Conservation (phyloP, 2,329 filamentous ascomycete species). For the Phialocephala sp. region DNA sequence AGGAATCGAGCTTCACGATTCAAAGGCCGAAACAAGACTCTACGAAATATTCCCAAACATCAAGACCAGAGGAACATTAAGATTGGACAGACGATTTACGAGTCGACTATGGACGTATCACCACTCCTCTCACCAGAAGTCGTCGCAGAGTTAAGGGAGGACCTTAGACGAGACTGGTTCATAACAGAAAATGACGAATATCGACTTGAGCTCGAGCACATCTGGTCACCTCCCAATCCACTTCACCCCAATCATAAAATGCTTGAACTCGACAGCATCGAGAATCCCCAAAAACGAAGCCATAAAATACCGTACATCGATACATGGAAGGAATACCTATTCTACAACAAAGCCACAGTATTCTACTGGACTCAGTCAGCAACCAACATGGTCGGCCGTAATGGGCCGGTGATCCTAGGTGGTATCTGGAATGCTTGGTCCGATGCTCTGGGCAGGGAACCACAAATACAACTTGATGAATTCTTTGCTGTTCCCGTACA, state of each 20-base stretch:
- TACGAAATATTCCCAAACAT: conserved; percentile 28
- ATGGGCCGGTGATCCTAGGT: conserved; percentile 29
- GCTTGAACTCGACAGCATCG: conserved; percentile 26
- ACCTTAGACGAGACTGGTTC: conserved; percentile 30
- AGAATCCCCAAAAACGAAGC: conserved; percentile 29
- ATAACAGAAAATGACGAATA: conserved; percentile 29
- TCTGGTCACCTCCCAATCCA: conserved; percentile 32
- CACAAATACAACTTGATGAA: conserved; percentile 33
- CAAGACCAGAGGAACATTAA: conserved; percentile 26
- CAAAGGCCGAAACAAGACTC: conserved; percentile 25
- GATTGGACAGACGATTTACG: conserved; percentile 25
- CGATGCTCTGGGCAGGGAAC: conserved; percentile 30
- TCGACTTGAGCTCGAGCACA: conserved; percentile 31
- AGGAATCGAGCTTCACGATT: conserved; percentile 25
- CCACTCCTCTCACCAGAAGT: conserved; percentile 33
- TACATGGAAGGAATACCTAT: conserved; percentile 28
- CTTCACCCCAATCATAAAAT: conserved; percentile 28
- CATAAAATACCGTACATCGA: conserved; percentile 28
- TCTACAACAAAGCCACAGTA: conserved; percentile 35
- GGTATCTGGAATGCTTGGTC: conserved; percentile 34
- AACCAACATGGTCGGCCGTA: conserved; percentile 23
- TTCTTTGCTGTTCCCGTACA: conserved; percentile 34
- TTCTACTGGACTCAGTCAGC: conserved; percentile 32
- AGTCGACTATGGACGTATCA: conserved; percentile 31
- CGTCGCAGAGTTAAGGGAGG: conserved; percentile 30